Evolutionary conservation across 2,329 filamentous ascomycete species (phyloP), one percentile per base, ranked within the genome.

Genomic region (Zymoseptoria crescenta): DNA sequence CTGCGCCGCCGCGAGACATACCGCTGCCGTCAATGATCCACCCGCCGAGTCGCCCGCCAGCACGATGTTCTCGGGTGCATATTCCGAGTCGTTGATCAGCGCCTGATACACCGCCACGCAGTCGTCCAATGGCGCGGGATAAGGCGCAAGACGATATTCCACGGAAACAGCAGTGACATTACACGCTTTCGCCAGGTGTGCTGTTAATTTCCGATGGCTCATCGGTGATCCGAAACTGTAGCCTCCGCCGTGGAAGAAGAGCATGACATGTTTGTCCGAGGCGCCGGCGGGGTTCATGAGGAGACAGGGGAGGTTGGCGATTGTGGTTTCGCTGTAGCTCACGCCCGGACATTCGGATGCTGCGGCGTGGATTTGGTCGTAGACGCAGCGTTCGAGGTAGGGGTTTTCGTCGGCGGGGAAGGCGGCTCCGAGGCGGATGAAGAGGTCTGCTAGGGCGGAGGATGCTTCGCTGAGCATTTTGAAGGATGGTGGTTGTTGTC

Each of bases 111-210:
- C 81, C 64, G 83, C 81, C 62, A 80, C 77, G 68, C 81, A 83
- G 67, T 85, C 83, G 52, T 85, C 74, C 0, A 77, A 73, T 0
- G 76, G 79, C 0, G 75, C 77, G 0, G 83, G 83, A 67, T 76
- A 85, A 0, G 83, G 83, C 0, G 82, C 81, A 20, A 83, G 76
- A 13, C 83, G 75, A 67, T 86, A 86, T 3, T 82, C 83, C 8
- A 84, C 75, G 0, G 78, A 81, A 9, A 85, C 69, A 9, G 80
- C 77, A 0, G 77, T 76, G 0, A 81, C 59, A 51, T 79, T 75
- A 56, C 74, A 78, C 16, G 72, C 69, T 64, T 83, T 76, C 45
- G 81, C 81, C 3, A 70, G 60, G 53, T 70, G 68, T 8, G 65
- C 67, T 0, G 64, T 60, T 10, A 70, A 52, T 49, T 69, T 70